Evolutionary conservation across 2,329 filamentous ascomycete genomes (phyloP), one percentile per base, ranked within the genome.

Genomic region (Juglanconis sp.): DNA sequence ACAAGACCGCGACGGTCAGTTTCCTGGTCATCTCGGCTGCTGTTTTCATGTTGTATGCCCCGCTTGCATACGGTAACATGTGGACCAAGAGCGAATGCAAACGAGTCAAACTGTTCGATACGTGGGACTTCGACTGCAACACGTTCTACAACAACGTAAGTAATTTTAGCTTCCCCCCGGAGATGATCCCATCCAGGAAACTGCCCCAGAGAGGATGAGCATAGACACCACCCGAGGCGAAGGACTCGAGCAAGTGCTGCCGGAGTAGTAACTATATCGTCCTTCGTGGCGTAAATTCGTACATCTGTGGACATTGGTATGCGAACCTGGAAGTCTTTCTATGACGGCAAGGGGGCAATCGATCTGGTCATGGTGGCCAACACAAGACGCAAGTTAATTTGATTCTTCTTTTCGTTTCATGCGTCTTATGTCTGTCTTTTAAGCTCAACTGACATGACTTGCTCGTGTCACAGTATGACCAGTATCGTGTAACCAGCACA

Each of bases 121-220:
- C 87, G 1, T 99, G 95, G 95, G 95, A 99, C 73, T 99, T 94
- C 84, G 95, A 99, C 75, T 99, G 95, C 84, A 96, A 96, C 75
- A 93, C 85, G 62, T 99, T 99, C 80, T 81, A 89, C 68, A 87
- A 88, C 66, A 87, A 87, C 72, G 93, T 97, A 87, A 90, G 91
- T 88, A 55, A 40, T 10, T 51, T 53, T 48, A 55, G 55, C 57
- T 64, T 73, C 60, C 71, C 74, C 68, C 55, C 68, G 56, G 69
- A 71, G 63, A 63, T 68, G 49, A 70, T 78, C 53, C 77, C 76
- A 52, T 59, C 73, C 66, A 73, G 71, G 64, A 65, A 71, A 63
- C 65, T 75, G 57, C 72, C 73, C 34, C 64, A 68, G 48, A 68
- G 69, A 58, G 65, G 52, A 48, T 49, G 47, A 38, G 44, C 30